Evolutionary conservation across 345 rosid species (phyloP), one percentile per base, ranked within the genome.

Genomic region (Citrus inodora): DNA sequence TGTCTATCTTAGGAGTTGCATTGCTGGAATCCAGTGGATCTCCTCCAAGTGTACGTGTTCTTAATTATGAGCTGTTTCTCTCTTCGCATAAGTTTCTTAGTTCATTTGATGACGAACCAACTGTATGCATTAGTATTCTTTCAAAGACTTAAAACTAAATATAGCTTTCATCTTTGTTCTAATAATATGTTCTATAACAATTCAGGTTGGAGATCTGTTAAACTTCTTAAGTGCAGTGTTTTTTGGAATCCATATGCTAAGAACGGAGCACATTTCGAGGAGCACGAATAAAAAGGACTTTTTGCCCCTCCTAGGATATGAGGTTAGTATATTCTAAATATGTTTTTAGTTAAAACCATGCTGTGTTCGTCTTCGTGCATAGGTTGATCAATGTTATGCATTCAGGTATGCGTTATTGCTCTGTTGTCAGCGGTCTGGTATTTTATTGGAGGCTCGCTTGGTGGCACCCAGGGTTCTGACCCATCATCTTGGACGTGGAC

Each of bases 21-120:
- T 82, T 89, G 89, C 87, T 92, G 51, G 94, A 90, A 84, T 88
- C 85, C 53, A 84, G 92, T 80, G 92, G 90, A 55, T 92, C 92
- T 51, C 85, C 92, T 51, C 90, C 92, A 24, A 61, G 82, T 76
- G 91, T 88, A 85, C 73, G 86, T 72, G 71, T 9, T 56, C 30
- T 14, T 56, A 51, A 74, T 65, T 22, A 14, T 71, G 73, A 25
- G 22, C 30, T 71, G 38, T 56, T 69, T 66, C 67, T 53, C 24
- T 11, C 7, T 76, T 73, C 42, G 16, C 38, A 9, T 32, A 32
- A 46, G 62, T 13, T 3, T 42, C 14, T 24, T 25, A 27, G 53
- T 16, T 59, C 25, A 37, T 24, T 73, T 73, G 35, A 53, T 60
- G 55, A 25, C 10, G 33, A 60, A 9, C 37, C 42, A 22, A 1